These are phyloP conservation scores for Stenogyne calaminthoides DNA, from an alignment of 305 asterid species.

Conservation along the genomic window DNA sequence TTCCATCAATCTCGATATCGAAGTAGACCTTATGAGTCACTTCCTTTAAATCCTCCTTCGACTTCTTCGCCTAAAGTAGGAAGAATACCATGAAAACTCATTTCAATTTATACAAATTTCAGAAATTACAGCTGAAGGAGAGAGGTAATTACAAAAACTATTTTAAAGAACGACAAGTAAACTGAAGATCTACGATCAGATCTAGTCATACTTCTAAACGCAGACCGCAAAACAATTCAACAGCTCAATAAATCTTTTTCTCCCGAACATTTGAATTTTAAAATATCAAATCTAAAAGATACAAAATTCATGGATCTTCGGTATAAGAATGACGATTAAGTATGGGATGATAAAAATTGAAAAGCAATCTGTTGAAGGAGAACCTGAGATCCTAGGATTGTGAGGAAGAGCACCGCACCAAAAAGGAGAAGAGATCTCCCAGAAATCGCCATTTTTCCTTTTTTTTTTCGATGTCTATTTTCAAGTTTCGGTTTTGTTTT, in stretches of 20 bases:
- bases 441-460: constrained; percentile 2
- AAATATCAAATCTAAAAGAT: neutral
- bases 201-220: neutral
- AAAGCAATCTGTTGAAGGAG: neutral
- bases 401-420: neutral
- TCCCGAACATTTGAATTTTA: neutral
- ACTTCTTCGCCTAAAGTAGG: constrained; percentile 68
- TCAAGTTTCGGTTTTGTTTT: neutral
- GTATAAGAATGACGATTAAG: neutral
- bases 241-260: neutral
- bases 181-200: constrained; percentile 1
- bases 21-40: constrained; percentile 86
- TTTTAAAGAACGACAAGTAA: neutral
- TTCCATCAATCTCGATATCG: constrained; percentile 87
- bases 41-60: constrained; percentile 67
- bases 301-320: neutral
- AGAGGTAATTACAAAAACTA: neutral
- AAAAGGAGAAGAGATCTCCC: constrained; percentile 7
- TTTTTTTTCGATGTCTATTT: neutral
- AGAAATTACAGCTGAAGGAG: neutral
- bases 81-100: constrained; percentile 11
- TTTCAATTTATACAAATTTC: neutral
- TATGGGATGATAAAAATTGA: neutral
- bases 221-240: neutral
- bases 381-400: constrained; percentile 1